Evolutionary conservation across 768 basidiomycete species (phyloP), one percentile per base, ranked within the genome.

Genomic region (Tremella fuciformis): DNA sequence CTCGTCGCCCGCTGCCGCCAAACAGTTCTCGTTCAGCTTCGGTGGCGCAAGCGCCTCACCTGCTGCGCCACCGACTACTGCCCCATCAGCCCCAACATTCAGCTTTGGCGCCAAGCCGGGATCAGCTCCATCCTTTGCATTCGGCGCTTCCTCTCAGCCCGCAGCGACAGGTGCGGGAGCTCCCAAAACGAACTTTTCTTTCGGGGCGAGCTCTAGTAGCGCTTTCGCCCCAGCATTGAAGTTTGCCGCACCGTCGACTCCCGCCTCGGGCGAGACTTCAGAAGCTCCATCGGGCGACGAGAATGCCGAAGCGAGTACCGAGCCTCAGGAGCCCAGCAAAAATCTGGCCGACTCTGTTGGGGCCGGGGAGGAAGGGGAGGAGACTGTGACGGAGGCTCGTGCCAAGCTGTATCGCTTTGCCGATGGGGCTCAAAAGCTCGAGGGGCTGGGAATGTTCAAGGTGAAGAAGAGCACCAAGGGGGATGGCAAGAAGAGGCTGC

Each of bases 351-450:
- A 66, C 16, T 53, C 50, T 2, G 50, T 48, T 16, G 71, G 69
- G n/a, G 66, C 63, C 8, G 71, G 71, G 4, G 71, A 73, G 52
- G 69, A 73, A 50, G 57, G 63, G 29, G 71, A 73, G 42, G 68
- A 73, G 18, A 73, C 69, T 13, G 54, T 70, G 8, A 19, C 63
- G 18, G 71, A 73, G 47, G 55, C 62, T n/a, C 47, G 71, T 19
- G 66, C 55, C 6, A 69, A 64, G 42, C 49, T 73, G 58, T 57
- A 59, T 21, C 57, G 51, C 16, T 49, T 68, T 3, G 65, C 48
- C 8, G 58, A 53, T 8, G 69, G 66, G 6, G 53, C 59, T 34
- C 60, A 64, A 26, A 56, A 40, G 15, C 42, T 58, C 8, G 34
- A 53, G 24, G 71, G 71, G 0, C 21, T 70, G 26, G 71, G 67